phyloP scores from a whole-genome alignment of 345 rosid genomes.

The Kernera saxatilis region DNA sequence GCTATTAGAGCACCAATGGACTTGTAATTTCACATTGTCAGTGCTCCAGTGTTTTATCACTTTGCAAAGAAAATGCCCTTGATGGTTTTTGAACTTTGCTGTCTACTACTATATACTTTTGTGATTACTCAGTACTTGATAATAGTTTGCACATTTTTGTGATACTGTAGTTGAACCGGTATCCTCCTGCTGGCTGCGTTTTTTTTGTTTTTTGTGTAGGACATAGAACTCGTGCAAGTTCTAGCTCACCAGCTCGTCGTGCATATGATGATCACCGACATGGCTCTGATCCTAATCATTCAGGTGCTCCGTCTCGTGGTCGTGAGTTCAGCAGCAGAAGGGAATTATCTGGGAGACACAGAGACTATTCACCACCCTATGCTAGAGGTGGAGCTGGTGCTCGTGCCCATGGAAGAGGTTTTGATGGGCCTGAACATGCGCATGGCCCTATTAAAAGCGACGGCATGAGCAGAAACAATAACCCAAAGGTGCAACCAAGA shows the following conservation, averaged over 20 bases:
- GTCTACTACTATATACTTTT: not conserved
- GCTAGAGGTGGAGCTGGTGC: constrained; percentile 58
- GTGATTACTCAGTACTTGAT: not conserved
- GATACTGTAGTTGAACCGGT: constrained; percentile 28
- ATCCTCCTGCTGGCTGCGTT: constrained; percentile 19
- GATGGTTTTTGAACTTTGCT: not conserved
- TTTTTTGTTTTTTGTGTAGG: constrained; percentile 42
- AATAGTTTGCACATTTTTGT: not conserved
- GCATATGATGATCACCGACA: constrained; percentile 53
- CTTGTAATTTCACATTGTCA: constrained; percentile 9
- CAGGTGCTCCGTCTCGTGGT: constrained; percentile 40
- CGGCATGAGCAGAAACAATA: constrained; percentile 40
- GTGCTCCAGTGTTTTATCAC: constrained; percentile 5
- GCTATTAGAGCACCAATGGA: not conserved
- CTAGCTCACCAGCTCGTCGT: constrained; percentile 64
- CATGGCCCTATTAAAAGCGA: constrained; percentile 52
- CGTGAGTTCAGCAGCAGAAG: constrained; percentile 53
- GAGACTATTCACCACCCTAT: constrained; percentile 61
- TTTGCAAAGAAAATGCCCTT: not conserved
- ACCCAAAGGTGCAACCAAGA: constrained; percentile 80
- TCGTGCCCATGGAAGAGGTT: constrained; percentile 59
- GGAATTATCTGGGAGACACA: constrained; percentile 57
- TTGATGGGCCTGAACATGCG: constrained; percentile 60
- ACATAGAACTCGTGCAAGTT: constrained; percentile 68
- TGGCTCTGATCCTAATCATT: constrained; percentile 55